phyloP scores from a whole-genome alignment of 306 rosid genomes.

The Glycine latifolia region DNA sequence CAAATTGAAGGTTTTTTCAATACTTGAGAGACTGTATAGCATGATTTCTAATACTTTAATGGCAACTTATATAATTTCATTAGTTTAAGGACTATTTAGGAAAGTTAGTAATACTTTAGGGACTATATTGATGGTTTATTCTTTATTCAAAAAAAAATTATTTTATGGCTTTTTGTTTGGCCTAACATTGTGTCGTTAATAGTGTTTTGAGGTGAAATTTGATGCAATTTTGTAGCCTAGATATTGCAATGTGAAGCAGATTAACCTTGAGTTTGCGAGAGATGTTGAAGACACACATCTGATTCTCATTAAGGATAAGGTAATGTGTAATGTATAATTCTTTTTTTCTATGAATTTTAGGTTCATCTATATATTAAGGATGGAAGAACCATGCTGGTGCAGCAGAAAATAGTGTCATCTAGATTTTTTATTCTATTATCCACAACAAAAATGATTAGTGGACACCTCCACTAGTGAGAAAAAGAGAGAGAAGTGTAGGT shows the following conservation, averaged over 20 bases:
- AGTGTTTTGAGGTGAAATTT: slow-evolving; percentile 38
- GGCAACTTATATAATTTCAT: no score
- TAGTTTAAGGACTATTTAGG: no score
- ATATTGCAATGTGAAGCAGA: slow-evolving; percentile 62
- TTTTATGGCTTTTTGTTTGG: slow-evolving; percentile 11
- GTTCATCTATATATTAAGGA: not conserved
- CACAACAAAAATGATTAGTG: not conserved
- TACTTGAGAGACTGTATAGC: no score
- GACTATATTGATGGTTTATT: no score
- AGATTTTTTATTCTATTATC: not conserved
- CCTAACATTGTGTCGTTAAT: slow-evolving; percentile 28
- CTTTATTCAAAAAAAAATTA: no score
- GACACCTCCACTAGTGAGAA: not conserved
- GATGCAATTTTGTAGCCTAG: slow-evolving; percentile 63
- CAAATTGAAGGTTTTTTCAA: no score
- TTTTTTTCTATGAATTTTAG: slow-evolving; percentile 10
- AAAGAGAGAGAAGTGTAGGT: not conserved
- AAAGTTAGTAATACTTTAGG: no score
- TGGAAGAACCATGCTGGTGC: not conserved
- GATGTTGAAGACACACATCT: slow-evolving; percentile 83
- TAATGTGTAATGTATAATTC: slow-evolving; percentile 16
- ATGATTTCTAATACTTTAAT: no score
- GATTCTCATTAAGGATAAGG: slow-evolving; percentile 67
- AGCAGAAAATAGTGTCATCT: not conserved
- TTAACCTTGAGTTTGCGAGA: slow-evolving; percentile 79